phyloP scores from a whole-genome alignment of 2,329 filamentous ascomycete species.

The Trichoderma hamatum region DNA sequence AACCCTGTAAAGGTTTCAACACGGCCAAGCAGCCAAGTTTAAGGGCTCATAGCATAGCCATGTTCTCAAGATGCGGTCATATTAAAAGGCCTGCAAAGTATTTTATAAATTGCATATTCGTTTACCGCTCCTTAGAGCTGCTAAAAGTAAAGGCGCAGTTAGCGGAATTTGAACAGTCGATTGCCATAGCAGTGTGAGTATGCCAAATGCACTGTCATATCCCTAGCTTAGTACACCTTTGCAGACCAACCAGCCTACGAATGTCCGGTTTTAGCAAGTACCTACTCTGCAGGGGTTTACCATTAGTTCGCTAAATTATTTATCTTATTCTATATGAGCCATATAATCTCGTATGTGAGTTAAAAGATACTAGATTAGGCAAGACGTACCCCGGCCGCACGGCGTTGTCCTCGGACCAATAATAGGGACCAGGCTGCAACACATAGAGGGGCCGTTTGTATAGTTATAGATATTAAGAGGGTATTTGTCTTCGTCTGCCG shows the following conservation, averaged over 20 bases:
- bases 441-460: neutral
- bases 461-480: neutral
- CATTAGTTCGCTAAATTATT: neutral
- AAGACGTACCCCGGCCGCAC: neutral
- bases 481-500: neutral
- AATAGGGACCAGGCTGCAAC: neutral
- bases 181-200: neutral
- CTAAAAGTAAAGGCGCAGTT: neutral
- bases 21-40: no score
- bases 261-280: neutral
- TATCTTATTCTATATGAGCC: neutral
- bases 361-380: neutral
- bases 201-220: no score
- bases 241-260: neutral
- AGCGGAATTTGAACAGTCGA: neutral
- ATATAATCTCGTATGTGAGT: neutral
- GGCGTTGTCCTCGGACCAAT: neutral
- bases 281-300: neutral
- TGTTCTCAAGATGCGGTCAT: neutral
- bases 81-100: neutral
- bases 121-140: neutral
- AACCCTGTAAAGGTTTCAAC: no score
- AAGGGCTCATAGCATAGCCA: neutral
- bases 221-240: neutral
- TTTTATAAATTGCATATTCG: neutral